Evolutionary conservation across 176 grass and related monocot species (phyloP).

Genomic region (Juncus effusus): DNA sequence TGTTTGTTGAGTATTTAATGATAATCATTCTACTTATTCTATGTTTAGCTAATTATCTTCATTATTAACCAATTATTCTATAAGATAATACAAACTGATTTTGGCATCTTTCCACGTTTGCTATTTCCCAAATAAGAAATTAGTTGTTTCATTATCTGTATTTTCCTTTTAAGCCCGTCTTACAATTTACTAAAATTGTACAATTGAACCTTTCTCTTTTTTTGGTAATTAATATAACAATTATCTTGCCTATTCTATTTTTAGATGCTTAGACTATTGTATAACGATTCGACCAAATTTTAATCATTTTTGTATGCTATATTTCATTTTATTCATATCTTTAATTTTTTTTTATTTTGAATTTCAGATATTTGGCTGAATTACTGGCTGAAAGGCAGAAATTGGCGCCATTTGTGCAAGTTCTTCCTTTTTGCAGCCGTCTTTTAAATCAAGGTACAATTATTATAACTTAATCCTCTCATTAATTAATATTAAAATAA

Average conservation of each 20-base stretch:
- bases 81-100: too few species aligned
- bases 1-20: too few species aligned
- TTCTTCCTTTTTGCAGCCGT: constrained; percentile 86
- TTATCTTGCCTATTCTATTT: not conserved
- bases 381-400: constrained; percentile 97
- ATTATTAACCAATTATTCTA: too few species aligned
- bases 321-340: constrained; percentile 23
- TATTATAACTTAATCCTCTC: not conserved
- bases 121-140: too few species aligned
- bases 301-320: not conserved
- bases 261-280: not conserved
- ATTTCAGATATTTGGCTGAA: constrained; percentile 85
- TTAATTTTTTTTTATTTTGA: constrained; percentile 5
- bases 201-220: not conserved
- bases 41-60: too few species aligned
- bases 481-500: not conserved
- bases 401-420: constrained; percentile 91
- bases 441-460: constrained; percentile 88
- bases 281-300: not conserved
- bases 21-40: too few species aligned
- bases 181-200: not conserved
- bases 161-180: constrained; percentile 10
- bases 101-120: too few species aligned
- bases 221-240: constrained; percentile 13
- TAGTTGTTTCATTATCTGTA: not conserved